Evolutionary conservation across 2,329 filamentous ascomycete genomes (phyloP), one percentile per base, ranked within the genome.

Genomic region (Westerdykella sp.): DNA sequence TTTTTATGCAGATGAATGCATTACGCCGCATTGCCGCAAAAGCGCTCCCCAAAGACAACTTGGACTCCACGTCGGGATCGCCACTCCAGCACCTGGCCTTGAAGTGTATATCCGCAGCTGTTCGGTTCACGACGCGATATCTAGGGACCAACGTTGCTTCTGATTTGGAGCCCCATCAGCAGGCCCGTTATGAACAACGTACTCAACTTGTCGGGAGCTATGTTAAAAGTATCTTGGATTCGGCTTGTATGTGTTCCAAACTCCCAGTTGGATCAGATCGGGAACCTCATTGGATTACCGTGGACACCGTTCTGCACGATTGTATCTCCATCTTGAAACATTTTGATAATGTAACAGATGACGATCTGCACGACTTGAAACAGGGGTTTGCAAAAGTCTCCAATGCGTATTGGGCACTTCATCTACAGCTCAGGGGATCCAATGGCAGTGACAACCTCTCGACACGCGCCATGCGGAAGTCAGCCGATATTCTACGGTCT

Each of bases 321-420:
- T 62, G 60, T 42, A 44, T 47, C 40, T 52, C 54, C 14, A 52
- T 67, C 14, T 40, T 66, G 16, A 46, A 44, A 6, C 51, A 59
- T 36, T 46, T 65, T 16, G 57, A 60, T 7, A 44, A 54, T 35
- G 49, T 52, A 32, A 37, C 34, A 5, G 44, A 45, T 7, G 37
- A 44, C 3, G 43, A 44, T 9, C 40, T 43, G 16, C 44, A 54
- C 6, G 41, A 56, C 14, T 41, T 57, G 9, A 51, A 53, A 18
- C 54, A 49, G 6, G 57, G 54, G 23, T 72, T 78, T 44, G 75
- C 84, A 48, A 85, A 82, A 54, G 77, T 87, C 21, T 87, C 84
- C 0, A 83, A 84, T 53, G 72, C 85, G 3, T 87, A 87, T 59
- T 87, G 83, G 59, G 71, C 79, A n/a, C 72, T 78, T 38, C 80